Evolutionary conservation across 257 asterid genomes (phyloP).

Genomic region (Penstemon barbatus): DNA sequence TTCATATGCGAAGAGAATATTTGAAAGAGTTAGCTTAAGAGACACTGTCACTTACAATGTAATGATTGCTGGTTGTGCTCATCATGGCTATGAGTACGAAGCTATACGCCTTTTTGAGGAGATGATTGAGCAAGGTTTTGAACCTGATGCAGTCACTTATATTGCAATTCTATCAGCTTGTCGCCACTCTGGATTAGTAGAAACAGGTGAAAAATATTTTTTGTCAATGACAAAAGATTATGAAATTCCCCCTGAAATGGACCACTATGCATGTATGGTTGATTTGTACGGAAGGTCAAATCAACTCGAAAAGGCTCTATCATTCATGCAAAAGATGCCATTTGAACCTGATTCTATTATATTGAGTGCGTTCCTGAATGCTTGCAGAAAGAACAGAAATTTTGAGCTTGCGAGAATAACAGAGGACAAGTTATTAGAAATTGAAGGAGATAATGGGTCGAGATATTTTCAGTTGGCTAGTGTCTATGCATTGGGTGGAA

Average conservation of each 20-base stretch:
- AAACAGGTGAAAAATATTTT: conserved; percentile 68
- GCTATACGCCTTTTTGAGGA: conserved; percentile 59
- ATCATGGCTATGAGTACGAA: conserved; percentile 68
- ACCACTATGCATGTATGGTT: conserved; percentile 94
- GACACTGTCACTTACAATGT: conserved; percentile 68
- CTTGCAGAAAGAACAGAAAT: conserved; percentile 67
- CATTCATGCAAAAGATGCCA: conserved; percentile 63
- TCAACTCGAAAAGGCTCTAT: conserved; percentile 63
- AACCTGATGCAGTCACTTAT: conserved; percentile 75
- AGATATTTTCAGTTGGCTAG: conserved; percentile 83
- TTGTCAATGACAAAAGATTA: conserved; percentile 62
- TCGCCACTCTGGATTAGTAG: conserved; percentile 75
- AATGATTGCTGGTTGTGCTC: conserved; percentile 89
- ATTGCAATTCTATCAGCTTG: conserved; percentile 84
- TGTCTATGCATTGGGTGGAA: conserved; percentile 70
- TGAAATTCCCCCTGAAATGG: conserved; percentile 59
- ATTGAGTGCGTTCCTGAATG: conserved; percentile 70
- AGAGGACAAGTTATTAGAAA: conserved; percentile 59
- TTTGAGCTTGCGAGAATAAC: conserved; percentile 60
- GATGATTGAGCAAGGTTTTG: conserved; percentile 47
- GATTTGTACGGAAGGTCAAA: conserved; percentile 90
- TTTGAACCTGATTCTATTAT: conserved; percentile 58
- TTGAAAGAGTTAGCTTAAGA: conserved; percentile 33
- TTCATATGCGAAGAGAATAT: conserved; percentile 52
- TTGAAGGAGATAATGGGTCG: conserved; percentile 60